These are phyloP conservation scores for Punica granatum DNA, from an alignment of 345 rosid species.

Conservation along the genomic window DNA sequence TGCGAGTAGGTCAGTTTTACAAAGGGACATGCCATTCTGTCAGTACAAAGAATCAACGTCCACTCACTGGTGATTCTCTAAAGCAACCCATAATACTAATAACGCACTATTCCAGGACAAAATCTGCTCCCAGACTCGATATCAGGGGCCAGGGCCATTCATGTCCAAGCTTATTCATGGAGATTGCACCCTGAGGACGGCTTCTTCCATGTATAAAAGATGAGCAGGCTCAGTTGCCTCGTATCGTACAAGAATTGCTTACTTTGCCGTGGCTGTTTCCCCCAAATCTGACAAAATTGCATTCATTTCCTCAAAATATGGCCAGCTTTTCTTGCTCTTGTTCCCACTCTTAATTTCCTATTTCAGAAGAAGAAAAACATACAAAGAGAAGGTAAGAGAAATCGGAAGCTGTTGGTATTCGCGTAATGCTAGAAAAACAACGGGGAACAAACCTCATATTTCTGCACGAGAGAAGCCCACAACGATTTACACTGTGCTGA, in stretches of 20 bases:
- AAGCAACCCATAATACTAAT: not conserved
- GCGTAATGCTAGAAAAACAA: too few species aligned
- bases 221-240: not conserved
- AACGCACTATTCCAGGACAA: not conserved
- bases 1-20: not conserved
- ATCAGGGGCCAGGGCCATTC: not conserved
- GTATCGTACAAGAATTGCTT: constrained; percentile 5
- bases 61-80: not conserved
- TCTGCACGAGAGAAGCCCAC: constrained; percentile 80
- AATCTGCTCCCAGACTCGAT: not conserved
- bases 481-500: constrained; percentile 88
- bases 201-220: not conserved
- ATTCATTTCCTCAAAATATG: constrained; percentile 68
- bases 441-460: constrained; percentile 59
- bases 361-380: not conserved
- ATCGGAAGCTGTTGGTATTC: constrained; percentile 12
- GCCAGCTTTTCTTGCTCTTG: constrained; percentile 45
- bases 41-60: not conserved
- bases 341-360: constrained; percentile 59
- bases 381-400: not conserved
- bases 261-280: constrained; percentile 27
- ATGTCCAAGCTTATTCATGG: not conserved
- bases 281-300: constrained; percentile 45
- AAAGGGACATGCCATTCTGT: not conserved
- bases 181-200: not conserved